A percentile compares a stretch with the other conserved stretches of the same genome.
Conservation (phyloP, 148 eudicot species). For the Chenopodium album region DNA sequence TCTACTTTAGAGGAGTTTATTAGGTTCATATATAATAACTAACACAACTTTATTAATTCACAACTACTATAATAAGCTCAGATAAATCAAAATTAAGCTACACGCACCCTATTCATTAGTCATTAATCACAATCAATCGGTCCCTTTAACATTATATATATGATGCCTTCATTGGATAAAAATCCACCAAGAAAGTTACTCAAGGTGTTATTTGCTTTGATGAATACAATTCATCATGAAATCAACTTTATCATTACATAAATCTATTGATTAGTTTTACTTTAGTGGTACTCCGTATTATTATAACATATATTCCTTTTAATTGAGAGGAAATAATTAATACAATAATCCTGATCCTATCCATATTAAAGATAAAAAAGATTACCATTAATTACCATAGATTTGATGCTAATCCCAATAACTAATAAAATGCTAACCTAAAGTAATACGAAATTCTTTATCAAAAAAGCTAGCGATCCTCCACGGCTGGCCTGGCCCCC, state of each 20-base stretch:
- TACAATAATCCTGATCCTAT: not conserved
- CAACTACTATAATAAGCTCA: too few species aligned
- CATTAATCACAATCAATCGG: too few species aligned
- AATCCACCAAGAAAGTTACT: conserved; percentile 17
- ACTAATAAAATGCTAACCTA: not conserved
- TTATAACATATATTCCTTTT: not conserved
- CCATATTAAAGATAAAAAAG: not conserved
- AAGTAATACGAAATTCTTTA: not conserved
- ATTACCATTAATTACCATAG: not conserved
- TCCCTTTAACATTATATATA: too few species aligned
- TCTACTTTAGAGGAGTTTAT: too few species aligned
- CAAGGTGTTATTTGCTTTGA: conserved; percentile 31
- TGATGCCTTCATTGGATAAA: not conserved
- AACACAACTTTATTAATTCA: too few species aligned
- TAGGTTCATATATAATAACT: too few species aligned
- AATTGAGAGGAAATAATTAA: not conserved
- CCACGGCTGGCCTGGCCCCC: conserved; percentile 4
- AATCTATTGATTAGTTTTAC: not conserved
- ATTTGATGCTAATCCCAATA: conserved; percentile 6
- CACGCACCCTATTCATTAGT: too few species aligned
- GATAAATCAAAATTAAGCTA: too few species aligned
- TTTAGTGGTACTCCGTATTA: not conserved
- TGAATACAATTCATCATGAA: conserved; percentile 10
- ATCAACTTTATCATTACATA: not conserved
- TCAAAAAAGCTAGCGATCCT: not conserved